Base-by-base conservation (phyloP, 352 stramenopile species). In the Albugo laibachii region DNA sequence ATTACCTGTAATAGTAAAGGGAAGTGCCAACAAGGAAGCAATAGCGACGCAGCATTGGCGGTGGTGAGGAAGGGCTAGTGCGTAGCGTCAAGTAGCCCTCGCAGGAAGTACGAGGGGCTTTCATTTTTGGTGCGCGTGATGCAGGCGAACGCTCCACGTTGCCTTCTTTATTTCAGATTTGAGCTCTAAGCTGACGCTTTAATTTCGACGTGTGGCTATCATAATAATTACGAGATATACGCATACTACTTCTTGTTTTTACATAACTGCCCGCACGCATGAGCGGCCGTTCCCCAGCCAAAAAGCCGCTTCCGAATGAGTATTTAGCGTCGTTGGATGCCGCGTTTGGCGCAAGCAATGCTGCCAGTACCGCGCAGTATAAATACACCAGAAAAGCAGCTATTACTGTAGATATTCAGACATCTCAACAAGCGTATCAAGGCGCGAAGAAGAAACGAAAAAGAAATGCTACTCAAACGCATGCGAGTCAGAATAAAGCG, bases 11-110 rank as follows among this genome's bases (percentile, higher is more conserved):
- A 52, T 89, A 92, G 42, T 82, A 79, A 47, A 92, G 88, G 42
- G 66, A 83, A 19, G 79, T 92, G 51, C 76, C 79, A 24, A 92
- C 68, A 39, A 92, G 66, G 54, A 92, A 84, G 65, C 79, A 89
- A 49, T 89, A 92, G 48, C 72, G 73, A 19, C 78, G 72, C 47
- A 87, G 55, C 78, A 91, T 91, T 24, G 78, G 78, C 54, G 78
- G 78, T 21, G 78, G 78, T 10, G 78, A 87, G 55, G 76, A 86
- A 54, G 78, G 78, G 58, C 75, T 88, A 24, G 75, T 91, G 47
- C 78, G 74, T 49, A 91, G 72, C 54, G 78, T 91, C 36, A 91
- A 53, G 56, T 85, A 91, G 51, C 78, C 78, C 56, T 91, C 78
- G 52, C 78, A 91, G 24, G 70, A 80, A 43, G 78, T 73, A 40